Evolutionary conservation across 352 stramenopile genomes (phyloP), one percentile per base, ranked within the genome.

Genomic region (Phytophthora cryptogea): DNA sequence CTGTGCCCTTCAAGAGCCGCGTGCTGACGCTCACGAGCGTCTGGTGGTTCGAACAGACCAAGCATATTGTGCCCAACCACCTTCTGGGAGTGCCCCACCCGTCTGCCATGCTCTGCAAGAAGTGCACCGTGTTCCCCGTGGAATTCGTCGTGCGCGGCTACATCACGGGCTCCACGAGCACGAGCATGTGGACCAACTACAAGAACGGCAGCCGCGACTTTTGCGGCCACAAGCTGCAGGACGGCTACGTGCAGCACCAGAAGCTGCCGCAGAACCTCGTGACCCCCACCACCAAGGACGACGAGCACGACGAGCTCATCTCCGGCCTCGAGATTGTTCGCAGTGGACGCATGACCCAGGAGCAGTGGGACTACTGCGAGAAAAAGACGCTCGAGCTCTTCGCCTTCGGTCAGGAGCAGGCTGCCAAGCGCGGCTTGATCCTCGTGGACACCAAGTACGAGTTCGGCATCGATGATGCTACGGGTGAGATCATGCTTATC

Each of bases 151-250:
- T 99, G 42, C 89, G 97, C 62, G 96, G 91, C 36, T 83, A 99
- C 97, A 87, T 96, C 50, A 99, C 95, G 9, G 97, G 97, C 50
- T 98, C 94, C 4, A 99, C 97, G 1, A 97, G 85, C 41, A 99
- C 97, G 36, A 99, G 96, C 27, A 98, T 99, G 78, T 99, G 97
- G 97, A 99, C 97, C 44, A 98, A 99, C 80, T 99, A 99, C 82
- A 85, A 90, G 58, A 95, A 97, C 54, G 97, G 97, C 27, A 64
- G 94, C 39, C 86, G 96, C 43, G 87, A 96, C 35, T 99, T 99
- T 75, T 99, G 97, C 76, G 97, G 97, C 43, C 89, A 99, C 76
- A 70, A 78, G 47, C 84, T 99, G 26, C 80, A 76, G 11, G 94
- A 98, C 28, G 97, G 97, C 20, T 96, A 98, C 72, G 70, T 78